Percentiles rank a stretch among this genome's conserved stretches.
These are phyloP conservation scores for Aureobasidium zeae DNA, from an alignment of 2,329 filamentous ascomycete species.

Conservation along the genomic window DNA sequence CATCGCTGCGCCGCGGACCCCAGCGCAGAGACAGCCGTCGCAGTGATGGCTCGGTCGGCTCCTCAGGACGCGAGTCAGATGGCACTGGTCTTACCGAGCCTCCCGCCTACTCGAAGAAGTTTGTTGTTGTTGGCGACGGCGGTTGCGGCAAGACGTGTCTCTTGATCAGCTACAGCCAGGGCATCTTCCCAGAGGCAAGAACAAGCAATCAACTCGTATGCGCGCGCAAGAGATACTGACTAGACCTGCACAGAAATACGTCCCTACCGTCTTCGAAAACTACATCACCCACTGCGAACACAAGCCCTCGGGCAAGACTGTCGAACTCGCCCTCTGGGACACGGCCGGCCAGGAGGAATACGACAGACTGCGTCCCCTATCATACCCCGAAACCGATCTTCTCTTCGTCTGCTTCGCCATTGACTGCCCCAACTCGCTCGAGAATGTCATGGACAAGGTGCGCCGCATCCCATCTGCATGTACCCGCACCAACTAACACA, in stretches of 20 bases:
- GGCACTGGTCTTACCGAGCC: constrained; percentile 82
- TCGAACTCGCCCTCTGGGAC: constrained; percentile 96
- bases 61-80: constrained; percentile 67
- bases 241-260: constrained; percentile 70
- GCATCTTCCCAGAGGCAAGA: constrained; percentile 93
- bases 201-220: no score
- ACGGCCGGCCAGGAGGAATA: constrained; percentile 98
- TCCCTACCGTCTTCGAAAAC: constrained; percentile 98
- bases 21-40: constrained; percentile 49
- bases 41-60: constrained; percentile 86
- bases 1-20: constrained; percentile 28
- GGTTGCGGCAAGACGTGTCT: constrained; percentile 98
- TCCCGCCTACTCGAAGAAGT: constrained; percentile 95
- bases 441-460: constrained; percentile 99
- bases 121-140: constrained; percentile 95
- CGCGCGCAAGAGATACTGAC: no score
- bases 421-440: constrained; percentile 93
- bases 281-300: constrained; percentile 98
- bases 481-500: background rate
- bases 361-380: constrained; percentile 86
- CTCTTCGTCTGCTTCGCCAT: constrained; percentile 99
- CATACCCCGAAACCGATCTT: constrained; percentile 94
- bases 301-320: constrained; percentile 77
- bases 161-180: constrained; percentile 96
- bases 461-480: background rate